phyloP scores from a whole-genome alignment of 176 grass and related monocot species.

The Carex kokanica region DNA sequence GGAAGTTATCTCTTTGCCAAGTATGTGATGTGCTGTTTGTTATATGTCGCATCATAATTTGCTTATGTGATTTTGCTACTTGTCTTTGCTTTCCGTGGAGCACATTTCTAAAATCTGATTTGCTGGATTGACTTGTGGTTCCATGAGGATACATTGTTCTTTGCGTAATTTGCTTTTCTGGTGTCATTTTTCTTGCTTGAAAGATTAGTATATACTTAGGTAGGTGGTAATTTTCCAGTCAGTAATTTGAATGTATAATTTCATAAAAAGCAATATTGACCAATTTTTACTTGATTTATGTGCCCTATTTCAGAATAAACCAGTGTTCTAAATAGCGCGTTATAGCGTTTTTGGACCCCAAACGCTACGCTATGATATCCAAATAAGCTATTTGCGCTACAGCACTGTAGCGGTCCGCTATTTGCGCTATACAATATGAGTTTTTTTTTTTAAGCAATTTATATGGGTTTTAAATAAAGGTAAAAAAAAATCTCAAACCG shows the following conservation, averaged over 20 bases:
- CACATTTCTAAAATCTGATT: not conserved
- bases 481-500: too few species aligned
- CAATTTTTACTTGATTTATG: not conserved
- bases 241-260: not conserved
- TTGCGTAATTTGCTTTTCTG: not conserved
- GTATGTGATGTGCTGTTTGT: constrained; percentile 7
- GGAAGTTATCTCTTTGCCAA: not conserved
- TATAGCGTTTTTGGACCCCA: too few species aligned
- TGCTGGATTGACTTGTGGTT: constrained; percentile 18
- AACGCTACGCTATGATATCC: too few species aligned
- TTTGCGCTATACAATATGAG: too few species aligned
- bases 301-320: not conserved
- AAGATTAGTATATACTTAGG: not conserved
- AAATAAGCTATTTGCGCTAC: too few species aligned
- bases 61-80: not conserved
- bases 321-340: too few species aligned
- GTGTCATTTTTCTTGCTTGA: not conserved
- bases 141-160: not conserved
- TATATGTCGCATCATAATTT: not conserved
- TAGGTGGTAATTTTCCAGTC: not conserved
- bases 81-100: not conserved
- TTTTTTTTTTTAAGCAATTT: too few species aligned
- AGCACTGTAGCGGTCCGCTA: too few species aligned
- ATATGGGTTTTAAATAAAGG: too few species aligned
- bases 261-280: not conserved